Base-by-base conservation (phyloP, 768 basidiomycete genomes). In the Xerocomus brunneocitrinus region DNA sequence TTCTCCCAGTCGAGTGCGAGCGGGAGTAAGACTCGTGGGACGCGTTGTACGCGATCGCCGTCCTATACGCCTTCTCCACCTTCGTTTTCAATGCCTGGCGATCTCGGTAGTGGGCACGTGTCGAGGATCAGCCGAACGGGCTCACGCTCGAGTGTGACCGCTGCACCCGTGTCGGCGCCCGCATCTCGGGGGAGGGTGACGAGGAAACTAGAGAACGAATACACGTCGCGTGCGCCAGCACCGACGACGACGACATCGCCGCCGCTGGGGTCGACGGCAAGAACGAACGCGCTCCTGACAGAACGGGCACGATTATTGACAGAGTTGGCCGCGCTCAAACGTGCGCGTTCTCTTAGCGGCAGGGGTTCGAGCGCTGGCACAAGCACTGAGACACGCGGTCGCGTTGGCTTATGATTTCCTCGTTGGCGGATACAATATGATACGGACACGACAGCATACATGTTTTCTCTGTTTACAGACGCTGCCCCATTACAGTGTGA, bases 251-350 rank as follows among this genome's bases (percentile, higher is more conserved):
- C 8, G n/a, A 40, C 39, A 0, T 36, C 43, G 7, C 25, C 27
- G 25, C 45, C 44, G 1, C 38, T 47, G 6, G 72, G 76, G 6
- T 70, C 71, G 36, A 67, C 76, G 16, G 73, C 76, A 35, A 52
- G 40, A 28, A 83, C 80, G 1, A 66, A 78, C 16, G 71, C 77
- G 12, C 72, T 87, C 7, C 55, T 85, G 16, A 77, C 79, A 14
- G 81, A 86, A 58, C 79, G 84, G 0, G 82, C 83, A 0, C 69
- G 74, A 36, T 62, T 87, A 24, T 64, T 84, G 41, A 76, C 74
- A 5, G 80, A 83, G 62, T 63, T 87, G 10, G 81, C 83, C 0
- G 72, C 70, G 10, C 58, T 83, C 35, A 73, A 74, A 42, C 63
- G 55, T 14, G 65, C 52, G 10, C 59, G 59, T 12, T 54, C 55